phyloP scores from a whole-genome alignment of 345 rosid genomes.

The Syzygium aromaticum region DNA sequence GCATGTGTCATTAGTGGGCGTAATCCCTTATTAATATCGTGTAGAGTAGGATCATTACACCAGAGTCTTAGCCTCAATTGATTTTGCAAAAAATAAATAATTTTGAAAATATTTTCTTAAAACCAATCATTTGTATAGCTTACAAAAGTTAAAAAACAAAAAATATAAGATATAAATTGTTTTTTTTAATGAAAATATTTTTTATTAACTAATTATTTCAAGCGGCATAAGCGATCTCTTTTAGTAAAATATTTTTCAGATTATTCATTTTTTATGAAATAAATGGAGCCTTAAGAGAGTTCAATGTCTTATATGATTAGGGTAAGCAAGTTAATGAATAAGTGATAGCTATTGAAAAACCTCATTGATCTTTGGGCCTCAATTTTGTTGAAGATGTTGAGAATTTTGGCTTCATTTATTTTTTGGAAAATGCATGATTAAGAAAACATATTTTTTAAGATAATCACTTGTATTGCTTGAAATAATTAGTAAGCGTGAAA shows the following conservation, averaged over 20 bases:
- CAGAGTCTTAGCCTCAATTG: neutral
- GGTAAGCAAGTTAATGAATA: neutral
- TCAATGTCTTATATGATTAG: neutral
- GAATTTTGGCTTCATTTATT: accelerated
- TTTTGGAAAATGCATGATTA: accelerated
- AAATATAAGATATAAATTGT: neutral
- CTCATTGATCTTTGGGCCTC: neutral
- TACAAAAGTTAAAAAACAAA: neutral
- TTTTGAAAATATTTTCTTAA: neutral
- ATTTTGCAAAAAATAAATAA: neutral
- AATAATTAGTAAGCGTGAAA: neutral
- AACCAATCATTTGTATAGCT: neutral
- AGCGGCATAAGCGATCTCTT: neutral
- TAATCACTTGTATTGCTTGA: neutral
- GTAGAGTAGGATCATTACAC: neutral
- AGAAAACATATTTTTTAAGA: neutral
- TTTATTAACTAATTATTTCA: neutral
- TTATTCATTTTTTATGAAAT: neutral
- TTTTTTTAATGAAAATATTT: neutral
- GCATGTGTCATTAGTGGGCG: neutral
- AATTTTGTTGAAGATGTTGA: neutral
- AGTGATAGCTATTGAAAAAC: neutral
- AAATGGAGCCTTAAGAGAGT: neutral
- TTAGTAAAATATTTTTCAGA: neutral
- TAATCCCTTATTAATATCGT: neutral